phyloP scores from a whole-genome alignment of 164 flowering plant species.

The Annona cherimola region DNA sequence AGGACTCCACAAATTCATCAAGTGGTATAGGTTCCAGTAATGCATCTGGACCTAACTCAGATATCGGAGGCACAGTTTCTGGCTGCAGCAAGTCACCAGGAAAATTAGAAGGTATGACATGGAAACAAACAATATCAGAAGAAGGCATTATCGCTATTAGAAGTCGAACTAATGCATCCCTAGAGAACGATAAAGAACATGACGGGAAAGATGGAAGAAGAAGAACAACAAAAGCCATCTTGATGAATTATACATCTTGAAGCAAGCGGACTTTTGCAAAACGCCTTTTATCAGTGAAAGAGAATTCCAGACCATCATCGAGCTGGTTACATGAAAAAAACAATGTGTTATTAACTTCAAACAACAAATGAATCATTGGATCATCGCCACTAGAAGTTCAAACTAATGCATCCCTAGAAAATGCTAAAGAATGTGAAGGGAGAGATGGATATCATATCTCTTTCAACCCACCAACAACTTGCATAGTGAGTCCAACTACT shows the following conservation, averaged over 20 bases:
- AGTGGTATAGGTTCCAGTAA: slow-evolving; percentile 64
- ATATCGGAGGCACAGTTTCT: slow-evolving; percentile 67
- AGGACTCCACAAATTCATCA: slow-evolving; percentile 48
- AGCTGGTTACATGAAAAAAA: slow-evolving; percentile 44
- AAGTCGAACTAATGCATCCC: not conserved
- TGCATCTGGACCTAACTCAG: slow-evolving; percentile 98
- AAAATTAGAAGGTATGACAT: not conserved
- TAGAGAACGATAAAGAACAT: not conserved
- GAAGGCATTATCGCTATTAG: not conserved
- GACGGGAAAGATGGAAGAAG: not conserved
- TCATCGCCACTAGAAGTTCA: not conserved
- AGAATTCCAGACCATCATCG: slow-evolving; percentile 89
- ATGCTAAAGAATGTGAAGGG: not conserved
- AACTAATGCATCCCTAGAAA: slow-evolving; percentile 1
- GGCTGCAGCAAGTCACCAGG: slow-evolving; percentile 52
- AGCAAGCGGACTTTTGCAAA: slow-evolving; percentile 96
- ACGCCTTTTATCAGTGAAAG: slow-evolving; percentile 96
- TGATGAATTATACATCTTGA: slow-evolving; percentile 50
- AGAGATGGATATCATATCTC: not conserved
- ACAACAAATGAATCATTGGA: too few species aligned
- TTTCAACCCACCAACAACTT: not conserved
- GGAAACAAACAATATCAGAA: not conserved
- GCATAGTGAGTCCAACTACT: not conserved
- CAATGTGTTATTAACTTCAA: not conserved
- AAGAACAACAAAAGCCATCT: not conserved